These are phyloP conservation scores for Zoysia japonica DNA, from an alignment of 176 grass and related monocot genomes.

Conservation along the genomic window DNA sequence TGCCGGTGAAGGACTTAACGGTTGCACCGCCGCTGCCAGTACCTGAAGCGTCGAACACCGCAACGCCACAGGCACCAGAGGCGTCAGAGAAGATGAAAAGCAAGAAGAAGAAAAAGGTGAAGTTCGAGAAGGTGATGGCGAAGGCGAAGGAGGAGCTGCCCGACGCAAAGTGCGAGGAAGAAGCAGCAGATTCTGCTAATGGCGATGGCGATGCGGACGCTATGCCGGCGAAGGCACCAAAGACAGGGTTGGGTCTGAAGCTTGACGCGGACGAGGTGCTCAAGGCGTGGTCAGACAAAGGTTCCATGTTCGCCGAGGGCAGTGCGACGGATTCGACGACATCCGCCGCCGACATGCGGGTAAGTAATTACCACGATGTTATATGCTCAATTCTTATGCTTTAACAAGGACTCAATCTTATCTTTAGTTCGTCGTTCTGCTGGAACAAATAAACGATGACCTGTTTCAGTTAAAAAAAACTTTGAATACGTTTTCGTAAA, in stretches of 20 bases:
- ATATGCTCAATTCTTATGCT: background rate
- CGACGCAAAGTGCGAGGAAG: slow-evolving; percentile 27
- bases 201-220: slow-evolving; percentile 31
- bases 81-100: slow-evolving; percentile 75
- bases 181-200: slow-evolving; percentile 13
- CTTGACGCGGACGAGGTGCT: slow-evolving; percentile 75
- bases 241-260: slow-evolving; percentile 73
- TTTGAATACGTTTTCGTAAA: slow-evolving; percentile 1
- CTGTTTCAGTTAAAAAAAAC: background rate
- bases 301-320: slow-evolving; percentile 72
- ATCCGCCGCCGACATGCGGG: slow-evolving; percentile 65
- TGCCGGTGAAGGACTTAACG: slow-evolving; percentile 68
- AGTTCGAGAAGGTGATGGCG: slow-evolving; percentile 53
- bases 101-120: slow-evolving; percentile 66
- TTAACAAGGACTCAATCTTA: slow-evolving; percentile 10
- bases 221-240: slow-evolving; percentile 40
- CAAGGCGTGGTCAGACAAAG: slow-evolving; percentile 69
- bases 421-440: background rate
- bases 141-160: slow-evolving; percentile 39
- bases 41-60: slow-evolving; percentile 15
- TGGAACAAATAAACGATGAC: too few species aligned
- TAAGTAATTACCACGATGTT: slow-evolving; percentile 35
- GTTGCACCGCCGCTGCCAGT: slow-evolving; percentile 31
- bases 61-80: slow-evolving; percentile 9
- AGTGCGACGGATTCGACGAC: slow-evolving; percentile 51